Base-by-base conservation (phyloP, 768 basidiomycete genomes). In the Pleurotus citrinopileatus region DNA sequence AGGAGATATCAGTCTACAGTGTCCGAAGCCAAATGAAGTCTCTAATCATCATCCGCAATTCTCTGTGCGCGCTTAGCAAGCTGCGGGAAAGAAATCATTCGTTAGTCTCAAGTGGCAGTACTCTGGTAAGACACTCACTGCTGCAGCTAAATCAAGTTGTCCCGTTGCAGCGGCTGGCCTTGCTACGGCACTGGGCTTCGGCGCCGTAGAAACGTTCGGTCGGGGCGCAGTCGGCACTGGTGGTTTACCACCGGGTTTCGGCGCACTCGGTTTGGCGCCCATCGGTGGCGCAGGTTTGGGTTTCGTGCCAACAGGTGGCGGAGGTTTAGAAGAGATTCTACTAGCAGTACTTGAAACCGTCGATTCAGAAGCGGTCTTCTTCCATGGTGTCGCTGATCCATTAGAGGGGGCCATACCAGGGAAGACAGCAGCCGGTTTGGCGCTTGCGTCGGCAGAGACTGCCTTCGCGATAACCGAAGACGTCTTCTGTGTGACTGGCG, bases 61-160 rank as follows among this genome's bases (percentile, higher is more conserved):
- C 72, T 77, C 65, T 92, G 89, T 1, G 90, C 89, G 22, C 91
- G 84, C 66, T 76, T 89, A 19, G 89, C 89, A 53, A 92, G 68
- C 90, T 92, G 42, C 23, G 50, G 15, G 25, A 13, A 8, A 46
- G 7, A 50, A 36, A 38, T 50, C 5, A 52, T n/a, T n/a, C n/a
- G n/a, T n/a, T n/a, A n/a, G n/a, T n/a, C n/a, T n/a, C n/a, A n/a
- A n/a, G n/a, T n/a, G n/a, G n/a, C n/a, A n/a, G n/a, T n/a, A n/a
- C n/a, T n/a, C n/a, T n/a, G n/a, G 27, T 13, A 53, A 55, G 46
- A 56, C 46, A 77, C 88, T 75, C 60, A 94, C 89, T 45, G 82
- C 87, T 58, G 92, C 91, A 55, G 93, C 90, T 57, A 94, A 71
- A 70, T 93, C 93, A 70, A 91, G 58, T 62, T 93, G 91, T 28